A percentile compares a stretch with the other conserved stretches of the same genome.
These are phyloP conservation scores for Thermothielavioides terrestris DNA, from an alignment of 495 filamentous ascomycete species.

Conservation along the genomic window DNA sequence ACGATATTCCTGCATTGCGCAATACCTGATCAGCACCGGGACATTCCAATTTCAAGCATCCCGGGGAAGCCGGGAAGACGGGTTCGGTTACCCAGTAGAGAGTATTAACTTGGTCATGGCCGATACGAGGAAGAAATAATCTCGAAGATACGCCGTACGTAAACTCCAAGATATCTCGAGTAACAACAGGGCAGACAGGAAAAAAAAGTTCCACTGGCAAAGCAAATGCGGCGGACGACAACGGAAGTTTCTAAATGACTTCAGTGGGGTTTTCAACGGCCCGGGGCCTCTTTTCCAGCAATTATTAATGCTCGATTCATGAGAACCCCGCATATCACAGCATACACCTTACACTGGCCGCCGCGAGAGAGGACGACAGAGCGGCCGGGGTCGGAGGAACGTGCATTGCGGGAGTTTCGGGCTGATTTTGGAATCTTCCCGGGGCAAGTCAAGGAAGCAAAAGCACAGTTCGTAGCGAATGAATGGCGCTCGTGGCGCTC, in stretches of 20 bases:
- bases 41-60: too few species aligned
- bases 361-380: background rate
- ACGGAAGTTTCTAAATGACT: background rate
- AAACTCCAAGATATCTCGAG: too few species aligned
- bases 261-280: slow-evolving; percentile 19
- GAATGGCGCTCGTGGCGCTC: background rate
- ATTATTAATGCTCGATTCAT: slow-evolving; percentile 31
- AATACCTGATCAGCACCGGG: slow-evolving; percentile 18
- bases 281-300: too few species aligned
- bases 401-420: background rate
- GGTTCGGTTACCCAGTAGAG: slow-evolving; percentile 63
- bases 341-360: background rate
- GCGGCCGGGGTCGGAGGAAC: background rate
- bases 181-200: too few species aligned
- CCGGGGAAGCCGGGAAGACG: too few species aligned
- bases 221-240: background rate
- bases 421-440: background rate
- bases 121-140: too few species aligned
- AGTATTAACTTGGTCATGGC: slow-evolving; percentile 72
- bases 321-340: slow-evolving; percentile 12
- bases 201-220: too few species aligned
- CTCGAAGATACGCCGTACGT: too few species aligned
- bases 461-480: too few species aligned
- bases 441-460: background rate
- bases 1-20: slow-evolving; percentile 65